phyloP scores from a whole-genome alignment of 2,329 filamentous ascomycete species.

The Aspergillus sp. region DNA sequence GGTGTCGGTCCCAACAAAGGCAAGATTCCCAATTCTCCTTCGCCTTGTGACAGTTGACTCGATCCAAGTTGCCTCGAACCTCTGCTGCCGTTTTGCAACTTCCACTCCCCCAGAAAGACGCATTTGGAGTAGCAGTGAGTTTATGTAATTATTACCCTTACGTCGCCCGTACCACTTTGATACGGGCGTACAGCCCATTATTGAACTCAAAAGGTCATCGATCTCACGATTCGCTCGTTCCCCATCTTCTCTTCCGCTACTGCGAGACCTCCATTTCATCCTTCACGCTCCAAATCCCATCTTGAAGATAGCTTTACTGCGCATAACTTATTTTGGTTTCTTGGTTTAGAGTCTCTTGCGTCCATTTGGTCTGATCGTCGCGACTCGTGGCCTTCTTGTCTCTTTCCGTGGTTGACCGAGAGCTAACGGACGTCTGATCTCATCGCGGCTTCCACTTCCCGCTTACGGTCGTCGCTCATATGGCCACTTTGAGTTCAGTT shows the following conservation, averaged over 20 bases:
- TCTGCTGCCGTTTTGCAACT: neutral
- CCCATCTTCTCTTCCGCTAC: conserved; percentile 6
- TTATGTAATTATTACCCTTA: conserved; percentile 16
- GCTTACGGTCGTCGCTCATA: conserved; percentile 30
- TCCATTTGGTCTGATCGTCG: conserved; percentile 1
- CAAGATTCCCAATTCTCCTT: neutral
- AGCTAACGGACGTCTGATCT: conserved; percentile 29
- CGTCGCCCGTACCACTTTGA: neutral
- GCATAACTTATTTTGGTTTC: conserved; percentile 3
- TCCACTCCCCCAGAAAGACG: neutral
- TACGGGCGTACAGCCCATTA: conserved; percentile 13
- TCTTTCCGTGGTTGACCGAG: conserved; percentile 25
- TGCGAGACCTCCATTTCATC: conserved; percentile 19
- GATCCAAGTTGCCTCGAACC: too few relatives aligned
- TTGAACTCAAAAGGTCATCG: conserved; percentile 22
- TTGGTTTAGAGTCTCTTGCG: conserved; percentile 5
- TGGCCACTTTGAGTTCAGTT: conserved; percentile 33
- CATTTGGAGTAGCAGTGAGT: neutral
- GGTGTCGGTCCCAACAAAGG: neutral
- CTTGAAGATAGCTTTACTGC: conserved; percentile 7
- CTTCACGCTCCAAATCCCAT: conserved; percentile 9
- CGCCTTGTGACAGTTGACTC: neutral
- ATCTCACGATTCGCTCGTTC: conserved; percentile 11
- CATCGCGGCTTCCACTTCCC: conserved; percentile 28
- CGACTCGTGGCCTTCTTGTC: conserved; percentile 14